Evolutionary conservation across 495 filamentous ascomycete genomes (phyloP).

Genomic region (Penicillium lividum): DNA sequence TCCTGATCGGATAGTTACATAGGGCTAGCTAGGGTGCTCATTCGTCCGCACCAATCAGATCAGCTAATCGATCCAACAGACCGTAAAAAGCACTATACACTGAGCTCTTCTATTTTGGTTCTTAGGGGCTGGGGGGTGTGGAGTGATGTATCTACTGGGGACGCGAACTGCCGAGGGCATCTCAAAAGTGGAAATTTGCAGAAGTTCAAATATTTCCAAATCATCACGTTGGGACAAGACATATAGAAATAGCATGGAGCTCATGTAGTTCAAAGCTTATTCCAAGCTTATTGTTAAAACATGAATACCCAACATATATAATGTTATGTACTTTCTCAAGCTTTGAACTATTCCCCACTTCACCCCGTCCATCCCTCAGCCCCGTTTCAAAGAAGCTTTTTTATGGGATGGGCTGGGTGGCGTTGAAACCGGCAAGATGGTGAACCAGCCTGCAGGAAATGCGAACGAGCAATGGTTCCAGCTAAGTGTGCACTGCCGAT

Average conservation of each 20-base stretch:
- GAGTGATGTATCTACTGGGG: conserved; percentile 20
- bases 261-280: too few relatives aligned
- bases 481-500: background rate
- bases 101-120: background rate
- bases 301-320: too few relatives aligned
- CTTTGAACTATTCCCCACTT: conserved; percentile 5
- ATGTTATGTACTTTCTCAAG: too few relatives aligned
- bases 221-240: too few relatives aligned
- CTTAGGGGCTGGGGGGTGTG: background rate
- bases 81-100: conserved; percentile 16
- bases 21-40: conserved; percentile 19
- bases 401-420: conserved; percentile 26
- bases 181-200: conserved; percentile 1
- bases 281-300: too few relatives aligned
- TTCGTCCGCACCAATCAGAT: conserved; percentile 22
- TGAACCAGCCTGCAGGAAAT: conserved; percentile 21
- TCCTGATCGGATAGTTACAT: conserved; percentile 28
- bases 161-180: conserved; percentile 19
- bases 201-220: background rate
- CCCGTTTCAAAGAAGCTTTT: conserved; percentile 30
- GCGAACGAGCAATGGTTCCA: conserved; percentile 25
- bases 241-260: too few relatives aligned
- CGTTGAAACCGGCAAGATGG: conserved; percentile 27
- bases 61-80: conserved; percentile 9
- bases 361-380: conserved; percentile 16